Evolutionary conservation across 805 yeast species (phyloP), one percentile per base, ranked within the genome.

Genomic region (Komagataella pseudopastoris): DNA sequence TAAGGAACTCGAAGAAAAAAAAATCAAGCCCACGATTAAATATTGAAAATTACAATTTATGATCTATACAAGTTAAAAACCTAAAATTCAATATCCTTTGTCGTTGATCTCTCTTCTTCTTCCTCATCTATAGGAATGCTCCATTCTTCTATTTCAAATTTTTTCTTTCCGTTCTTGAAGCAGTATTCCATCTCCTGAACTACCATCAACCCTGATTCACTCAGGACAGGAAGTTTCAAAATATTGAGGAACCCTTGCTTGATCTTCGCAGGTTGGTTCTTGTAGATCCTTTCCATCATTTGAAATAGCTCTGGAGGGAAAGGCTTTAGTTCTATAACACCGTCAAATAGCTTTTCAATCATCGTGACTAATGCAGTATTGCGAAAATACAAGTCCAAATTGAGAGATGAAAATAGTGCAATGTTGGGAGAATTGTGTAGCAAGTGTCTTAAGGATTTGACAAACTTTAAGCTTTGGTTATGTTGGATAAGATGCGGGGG

Each of bases 41-140:
- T 16, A 44, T n/a, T 8, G n/a, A 7, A n/a, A 20, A 44, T 10
- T 44, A 44, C 12, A 44, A 14, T 22, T 46, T 23, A 20, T 20
- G 20, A 8, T 18, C 36, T 20, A 16, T 24, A 16, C 14, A 18
- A 8, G 12, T 3, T 14, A 44, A 20, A n/a, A 7, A 16, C n/a
- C 20, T 22, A 50, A 47, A 50, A 50, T 14, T 50, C 52, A 7
- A 50, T 50, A 18, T 39, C 36, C 14, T 24, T 45, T 7, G 51
- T 50, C 8, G 51, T 50, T 47, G 46, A 49, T 23, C 36, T 46
- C 3, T 64, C 69, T 4, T 69, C 76, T 14, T 74, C 83, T n/a
- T 74, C 85, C 53, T 85, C 95, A 52, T 89, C 96, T 2, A 91
- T 96, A 0, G 99, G 98, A 50, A 93, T 93, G n/a, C 96, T 88